Base-by-base conservation (phyloP, 2,329 filamentous ascomycete genomes). In the Endocalyx cinctus region DNA sequence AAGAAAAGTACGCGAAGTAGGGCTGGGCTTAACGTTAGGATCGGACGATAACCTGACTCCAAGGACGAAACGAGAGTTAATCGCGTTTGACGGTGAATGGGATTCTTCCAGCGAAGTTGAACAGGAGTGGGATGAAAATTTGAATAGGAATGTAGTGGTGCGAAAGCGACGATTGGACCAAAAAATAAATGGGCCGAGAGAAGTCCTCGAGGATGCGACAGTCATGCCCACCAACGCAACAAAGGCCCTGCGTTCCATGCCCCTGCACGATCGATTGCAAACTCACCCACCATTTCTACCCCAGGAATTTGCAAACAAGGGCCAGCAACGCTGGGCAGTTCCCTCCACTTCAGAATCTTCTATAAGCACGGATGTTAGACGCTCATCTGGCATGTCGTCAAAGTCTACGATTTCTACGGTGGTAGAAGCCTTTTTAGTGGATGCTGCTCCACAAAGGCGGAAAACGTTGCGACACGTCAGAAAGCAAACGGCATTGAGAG, bases 401-500 rank as follows among this genome's bases (percentile, higher is more conserved):
- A 70, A 61, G 36, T 79, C 76, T 13, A 67, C 63, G 1, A 60
- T 65, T 3, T 79, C 77, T 12, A 74, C 74, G 0, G 63, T 79
- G 4, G 64, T 80, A 8, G 76, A 76, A 49, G 75, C 74, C 4
- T 64, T 77, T 28, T 55, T 79, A 22, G 61, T 80, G n/a, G 70
- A 76, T 26, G 59, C 59, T 2, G 56, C 62, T 19, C 64, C 67
- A 11, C 67, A 63, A 32, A 66, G 66, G 28, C 67, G 62, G 35
- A 69, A 70, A 47, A 82, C 76, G 6, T 55, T 83, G 38, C 70
- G 79, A 5, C 78, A 82, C 51, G 70, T 79, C 10, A 73, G 67
- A 44, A 82, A 81, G 48, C 69, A 74, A 33, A 42, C 43, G 12
- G 29, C 40, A 10, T 44, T 57, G 11, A 45, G 53, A 38, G 67